These are phyloP conservation scores for Nemania sp. DNA, from an alignment of 2,329 filamentous ascomycete species.

Conservation along the genomic window DNA sequence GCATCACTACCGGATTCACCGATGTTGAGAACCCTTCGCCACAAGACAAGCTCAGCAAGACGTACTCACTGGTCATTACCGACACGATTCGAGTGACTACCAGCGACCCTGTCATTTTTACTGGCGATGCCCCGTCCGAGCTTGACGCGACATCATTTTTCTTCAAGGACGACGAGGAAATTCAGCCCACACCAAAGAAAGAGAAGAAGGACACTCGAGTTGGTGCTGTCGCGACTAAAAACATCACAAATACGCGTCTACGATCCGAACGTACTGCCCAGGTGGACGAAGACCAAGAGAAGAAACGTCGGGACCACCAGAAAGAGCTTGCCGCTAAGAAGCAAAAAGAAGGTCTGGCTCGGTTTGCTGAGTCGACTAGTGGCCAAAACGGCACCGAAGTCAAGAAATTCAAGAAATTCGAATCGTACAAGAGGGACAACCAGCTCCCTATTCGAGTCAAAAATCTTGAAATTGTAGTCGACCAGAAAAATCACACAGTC, in stretches of 20 bases:
- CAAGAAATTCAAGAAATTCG: constrained; percentile 98
- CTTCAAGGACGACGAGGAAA: constrained; percentile 94
- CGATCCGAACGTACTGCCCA: constrained; percentile 89
- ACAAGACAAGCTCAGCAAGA: constrained; percentile 86
- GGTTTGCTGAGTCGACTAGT: constrained; percentile 83
- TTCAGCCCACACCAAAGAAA: constrained; percentile 85
- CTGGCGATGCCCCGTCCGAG: constrained; percentile 87
- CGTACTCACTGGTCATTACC: constrained; percentile 86
- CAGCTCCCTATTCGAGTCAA: constrained; percentile 83
- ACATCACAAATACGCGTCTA: constrained; percentile 91
- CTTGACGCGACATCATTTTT: constrained; percentile 97
- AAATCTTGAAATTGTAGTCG: constrained; percentile 87
- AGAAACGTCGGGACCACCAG: constrained; percentile 86
- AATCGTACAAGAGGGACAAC: constrained; percentile 98
- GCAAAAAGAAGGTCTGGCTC: constrained; percentile 81
- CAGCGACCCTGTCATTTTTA: constrained; percentile 84
- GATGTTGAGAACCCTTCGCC: constrained; percentile 86
- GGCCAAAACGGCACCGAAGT: constrained; percentile 88
- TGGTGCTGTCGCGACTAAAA: constrained; percentile 88
- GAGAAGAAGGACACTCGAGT: constrained; percentile 83
- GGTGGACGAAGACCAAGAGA: constrained; percentile 87
- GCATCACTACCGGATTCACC: constrained; percentile 85
- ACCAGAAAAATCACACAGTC: constrained; percentile 86
- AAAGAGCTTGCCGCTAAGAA: constrained; percentile 87
- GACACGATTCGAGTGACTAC: constrained; percentile 90